Evolutionary conservation across 345 rosid genomes (phyloP).

Genomic region (Dipteronia sinensis): DNA sequence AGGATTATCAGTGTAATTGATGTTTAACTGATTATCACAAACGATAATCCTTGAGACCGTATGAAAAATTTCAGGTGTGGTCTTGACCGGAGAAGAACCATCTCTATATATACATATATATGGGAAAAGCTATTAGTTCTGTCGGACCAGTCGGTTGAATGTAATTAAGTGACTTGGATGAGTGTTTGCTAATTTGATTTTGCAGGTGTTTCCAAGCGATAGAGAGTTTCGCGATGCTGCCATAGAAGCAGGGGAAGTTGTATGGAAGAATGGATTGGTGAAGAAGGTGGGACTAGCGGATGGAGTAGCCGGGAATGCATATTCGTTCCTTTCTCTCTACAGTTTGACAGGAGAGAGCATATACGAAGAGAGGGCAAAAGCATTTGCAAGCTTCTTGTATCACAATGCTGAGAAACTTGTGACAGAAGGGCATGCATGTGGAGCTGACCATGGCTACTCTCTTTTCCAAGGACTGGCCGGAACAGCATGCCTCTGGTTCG

Average conservation of each 20-base stretch:
- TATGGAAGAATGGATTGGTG: constrained; percentile 84
- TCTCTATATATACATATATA: no score
- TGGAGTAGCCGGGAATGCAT: constrained; percentile 83
- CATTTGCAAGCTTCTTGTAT: constrained; percentile 70
- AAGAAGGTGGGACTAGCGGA: constrained; percentile 82
- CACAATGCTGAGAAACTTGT: constrained; percentile 41
- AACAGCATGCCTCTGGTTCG: constrained; percentile 73
- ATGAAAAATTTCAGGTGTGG: no score
- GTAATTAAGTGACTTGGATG: not conserved
- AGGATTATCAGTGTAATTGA: no score
- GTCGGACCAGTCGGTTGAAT: not conserved
- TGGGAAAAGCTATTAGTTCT: not conserved
- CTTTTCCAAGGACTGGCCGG: constrained; percentile 84
- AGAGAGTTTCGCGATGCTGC: constrained; percentile 81
- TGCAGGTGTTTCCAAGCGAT: constrained; percentile 61
- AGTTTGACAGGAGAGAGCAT: constrained; percentile 72
- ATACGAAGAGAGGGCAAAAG: constrained; percentile 76
- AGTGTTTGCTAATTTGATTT: not conserved
- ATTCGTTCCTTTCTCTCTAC: constrained; percentile 75
- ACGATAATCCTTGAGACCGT: no score
- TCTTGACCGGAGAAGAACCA: no score
- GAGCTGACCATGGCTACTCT: constrained; percentile 48
- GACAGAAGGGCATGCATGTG: constrained; percentile 10
- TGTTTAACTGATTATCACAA: no score
- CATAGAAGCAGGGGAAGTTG: constrained; percentile 95